Percentiles rank a stretch among this genome's conserved stretches.
phyloP scores from a whole-genome alignment of 2,329 filamentous ascomycete species.

The Epichloe coenophiala region DNA sequence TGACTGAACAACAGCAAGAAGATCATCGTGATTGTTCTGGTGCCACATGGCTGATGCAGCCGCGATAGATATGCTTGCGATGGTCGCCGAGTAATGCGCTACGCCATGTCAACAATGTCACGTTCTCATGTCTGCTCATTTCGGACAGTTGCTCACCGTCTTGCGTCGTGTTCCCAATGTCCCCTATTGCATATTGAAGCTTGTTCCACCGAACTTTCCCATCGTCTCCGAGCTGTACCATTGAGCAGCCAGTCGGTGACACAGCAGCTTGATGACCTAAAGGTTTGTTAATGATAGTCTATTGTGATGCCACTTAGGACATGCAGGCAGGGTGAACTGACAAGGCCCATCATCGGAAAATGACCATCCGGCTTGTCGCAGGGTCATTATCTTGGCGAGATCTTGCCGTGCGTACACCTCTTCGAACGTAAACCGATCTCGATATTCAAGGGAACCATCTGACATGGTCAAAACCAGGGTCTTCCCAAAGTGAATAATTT shows the following conservation, averaged over 20 bases:
- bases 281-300: constrained; percentile 6
- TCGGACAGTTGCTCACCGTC: constrained; percentile 27
- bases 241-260: constrained; percentile 46
- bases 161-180: constrained; percentile 33
- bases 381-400: constrained; percentile 49
- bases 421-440: constrained; percentile 61
- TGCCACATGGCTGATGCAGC: constrained; percentile 31
- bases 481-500: constrained; percentile 56
- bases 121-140: neutral
- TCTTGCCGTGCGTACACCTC: constrained; percentile 52
- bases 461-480: constrained; percentile 61
- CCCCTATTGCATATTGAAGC: constrained; percentile 34
- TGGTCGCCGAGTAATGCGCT: constrained; percentile 43
- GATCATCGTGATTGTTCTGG: constrained; percentile 51
- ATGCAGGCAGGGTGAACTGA: constrained; percentile 22
- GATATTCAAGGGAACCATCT: constrained; percentile 70
- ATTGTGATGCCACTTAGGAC: neutral
- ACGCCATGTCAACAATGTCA: constrained; percentile 7
- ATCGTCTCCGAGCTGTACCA: constrained; percentile 44
- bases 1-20: constrained; percentile 54
- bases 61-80: constrained; percentile 47
- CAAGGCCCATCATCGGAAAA: constrained; percentile 54
- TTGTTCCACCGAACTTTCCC: constrained; percentile 45
- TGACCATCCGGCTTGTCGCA: constrained; percentile 66
- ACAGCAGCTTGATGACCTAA: constrained; percentile 45